Evolutionary conservation across 176 grass and related monocot species (phyloP).

Genomic region (Avena sativa): DNA sequence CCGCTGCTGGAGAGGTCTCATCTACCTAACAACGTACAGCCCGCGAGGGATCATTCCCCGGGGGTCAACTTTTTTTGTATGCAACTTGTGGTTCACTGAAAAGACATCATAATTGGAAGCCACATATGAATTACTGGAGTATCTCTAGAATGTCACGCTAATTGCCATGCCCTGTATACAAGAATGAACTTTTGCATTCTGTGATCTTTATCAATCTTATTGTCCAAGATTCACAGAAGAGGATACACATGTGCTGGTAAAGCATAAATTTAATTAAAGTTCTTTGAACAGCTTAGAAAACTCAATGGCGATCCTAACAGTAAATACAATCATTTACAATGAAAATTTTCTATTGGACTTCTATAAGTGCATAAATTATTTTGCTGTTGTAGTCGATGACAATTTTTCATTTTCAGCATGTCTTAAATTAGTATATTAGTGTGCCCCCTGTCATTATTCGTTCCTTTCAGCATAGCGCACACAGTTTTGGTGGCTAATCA

Average conservation of each 20-base stretch:
- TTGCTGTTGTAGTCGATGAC: background rate
- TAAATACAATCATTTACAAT: background rate
- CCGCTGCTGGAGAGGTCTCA: too few relatives aligned
- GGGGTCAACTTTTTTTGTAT: background rate
- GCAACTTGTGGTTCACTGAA: background rate
- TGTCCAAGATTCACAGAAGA: background rate
- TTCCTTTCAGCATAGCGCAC: background rate
- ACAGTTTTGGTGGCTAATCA: constrained; percentile 30
- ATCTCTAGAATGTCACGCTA: constrained; percentile 9
- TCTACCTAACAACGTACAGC: too few relatives aligned
- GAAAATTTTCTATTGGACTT: background rate
- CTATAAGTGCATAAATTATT: background rate
- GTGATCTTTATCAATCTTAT: background rate
- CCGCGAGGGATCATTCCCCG: too few relatives aligned
- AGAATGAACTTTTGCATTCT: background rate
- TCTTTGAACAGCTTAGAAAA: background rate
- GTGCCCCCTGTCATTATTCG: background rate
- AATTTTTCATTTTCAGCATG: background rate
- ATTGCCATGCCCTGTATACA: background rate
- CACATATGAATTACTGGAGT: background rate
- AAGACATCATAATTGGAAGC: constrained; percentile 9
- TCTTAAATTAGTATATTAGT: constrained; percentile 29
- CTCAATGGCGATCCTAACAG: background rate
- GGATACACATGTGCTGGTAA: background rate
- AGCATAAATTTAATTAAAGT: background rate